Evolutionary conservation across 176 grass and related monocot genomes (phyloP).

Genomic region (Urochloa ruziziensis): DNA sequence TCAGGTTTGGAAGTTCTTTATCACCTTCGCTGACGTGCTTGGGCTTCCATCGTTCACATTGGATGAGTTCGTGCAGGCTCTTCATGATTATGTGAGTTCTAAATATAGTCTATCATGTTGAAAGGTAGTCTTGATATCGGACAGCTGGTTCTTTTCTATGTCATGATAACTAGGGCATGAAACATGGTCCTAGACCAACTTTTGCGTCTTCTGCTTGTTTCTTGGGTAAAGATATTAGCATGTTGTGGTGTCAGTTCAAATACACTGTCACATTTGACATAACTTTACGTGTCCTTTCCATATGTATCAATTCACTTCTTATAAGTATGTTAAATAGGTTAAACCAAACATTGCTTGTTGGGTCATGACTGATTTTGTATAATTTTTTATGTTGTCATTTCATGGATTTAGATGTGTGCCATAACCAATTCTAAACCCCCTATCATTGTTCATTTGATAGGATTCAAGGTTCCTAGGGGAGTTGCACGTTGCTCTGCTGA

Average conservation of each 20-base stretch:
- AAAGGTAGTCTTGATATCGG: neutral
- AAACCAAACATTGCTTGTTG: slow-evolving; percentile 14
- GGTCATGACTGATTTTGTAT: neutral
- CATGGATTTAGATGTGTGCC: neutral
- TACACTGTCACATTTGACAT: neutral
- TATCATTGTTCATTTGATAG: slow-evolving; percentile 42
- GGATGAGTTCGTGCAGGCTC: slow-evolving; percentile 93
- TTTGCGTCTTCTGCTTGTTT: neutral
- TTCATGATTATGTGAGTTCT: slow-evolving; percentile 98
- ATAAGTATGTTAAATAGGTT: neutral
- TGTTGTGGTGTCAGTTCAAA: neutral
- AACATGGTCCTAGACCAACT: neutral
- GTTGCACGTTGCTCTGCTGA: slow-evolving; percentile 78
- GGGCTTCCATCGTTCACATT: slow-evolving; percentile 89
- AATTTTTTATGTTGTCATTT: neutral
- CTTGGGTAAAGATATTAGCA: neutral
- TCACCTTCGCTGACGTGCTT: slow-evolving; percentile 87
- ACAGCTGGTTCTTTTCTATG: slow-evolving; percentile 22
- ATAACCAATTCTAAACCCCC: neutral
- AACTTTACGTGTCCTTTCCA: neutral
- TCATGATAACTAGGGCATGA: neutral
- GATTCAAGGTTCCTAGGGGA: slow-evolving; percentile 88
- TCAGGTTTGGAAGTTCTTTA: slow-evolving; percentile 98
- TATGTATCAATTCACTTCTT: neutral
- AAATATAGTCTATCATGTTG: neutral